Base-by-base conservation (phyloP, 768 basidiomycete species). In the Termitomyces sp. region DNA sequence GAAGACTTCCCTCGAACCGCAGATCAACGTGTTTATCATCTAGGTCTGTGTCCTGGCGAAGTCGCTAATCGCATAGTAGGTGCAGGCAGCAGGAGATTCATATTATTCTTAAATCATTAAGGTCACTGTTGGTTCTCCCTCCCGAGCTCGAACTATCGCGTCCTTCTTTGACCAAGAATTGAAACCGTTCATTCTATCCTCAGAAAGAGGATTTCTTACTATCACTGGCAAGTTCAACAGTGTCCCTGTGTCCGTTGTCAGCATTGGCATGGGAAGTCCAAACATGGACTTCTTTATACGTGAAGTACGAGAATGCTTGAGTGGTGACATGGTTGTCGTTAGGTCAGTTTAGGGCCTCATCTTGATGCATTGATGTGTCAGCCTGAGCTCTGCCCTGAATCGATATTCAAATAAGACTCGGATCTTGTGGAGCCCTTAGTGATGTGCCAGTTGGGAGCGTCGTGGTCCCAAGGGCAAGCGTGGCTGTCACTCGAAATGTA, bases 251-350 rank as follows among this genome's bases (percentile, higher is more conserved):
- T 88, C 86, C 6, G 81, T 93, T 43, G 76, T 91, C 44, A 88
- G 87, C 63, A 91, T 92, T 57, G 91, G 91, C 13, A 93, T 93
- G 91, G 91, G 91, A 20, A 77, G 74, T 60, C 82, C 90, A 0
- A 93, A 90, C 72, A 87, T 86, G 75, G 91, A 93, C 71, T 93
- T 93, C 73, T 91, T 93, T 69, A 82, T 93, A 23, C 82, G 91
- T 62, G 91, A 93, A 73, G 83, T 81, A 28, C 79, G 90, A 61
- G 91, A 92, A 70, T 86, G 86, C 64, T 70, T 91, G 41, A 77
- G 70, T 59, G 91, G 91, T 16, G 82, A 84, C 68, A 76, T 84
- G 75, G 69, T 70, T 59, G 70, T 82, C 50, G 70, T 84, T 65
- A 79, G 82, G 81, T 81, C 53, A 60, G 72, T 70, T 33, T 40